Evolutionary conservation across 176 grass and related monocot species (phyloP), one percentile per base, ranked within the genome.

Genomic region (Thalia dealbata): DNA sequence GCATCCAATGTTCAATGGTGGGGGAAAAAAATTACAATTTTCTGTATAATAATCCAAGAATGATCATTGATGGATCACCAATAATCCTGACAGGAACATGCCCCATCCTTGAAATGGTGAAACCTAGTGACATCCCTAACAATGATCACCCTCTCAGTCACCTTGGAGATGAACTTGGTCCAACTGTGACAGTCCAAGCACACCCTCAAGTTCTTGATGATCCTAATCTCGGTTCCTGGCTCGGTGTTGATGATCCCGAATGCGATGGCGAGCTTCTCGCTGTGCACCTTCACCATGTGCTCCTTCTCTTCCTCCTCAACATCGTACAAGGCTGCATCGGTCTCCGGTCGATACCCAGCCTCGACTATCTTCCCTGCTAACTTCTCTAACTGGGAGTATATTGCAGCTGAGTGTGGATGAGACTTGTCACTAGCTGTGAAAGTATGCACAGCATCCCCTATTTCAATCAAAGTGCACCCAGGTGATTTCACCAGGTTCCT

Each of bases 231-330:
- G 3, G 19, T 71, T 25, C 67, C 77, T 28, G 77, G 52, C 15
- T 71, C 52, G 7, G 77, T 63, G 77, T 23, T 71, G 3, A 79
- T 50, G 26, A 79, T 67, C 35, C 67, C 67, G 50, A 79, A 62
- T 6, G 52, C 38, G 44, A 79, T 79, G 1, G 77, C 77, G 15
- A 79, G 32, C 67, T 71, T 71, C 54, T 79, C 77, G 19, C 67
- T 79, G 38, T 79, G 77, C 71, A 79, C 67, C 18, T 71, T 79
- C 22, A 79, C 77, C 77, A 63, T 71, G 23, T 79, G 66, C 41
- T 78, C 76, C 38, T 78, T 78, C 52, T 71, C 76, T 71, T 78
- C 76, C 22, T 78, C 76, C 52, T 70, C 65, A 7, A 78, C 66
- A 14, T 78, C 76, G 18, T 48, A 71, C n/a, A 78, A 27, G 26